phyloP scores from a whole-genome alignment of 1,284 basidiomycete genomes.

The Moniliophthora roreri region DNA sequence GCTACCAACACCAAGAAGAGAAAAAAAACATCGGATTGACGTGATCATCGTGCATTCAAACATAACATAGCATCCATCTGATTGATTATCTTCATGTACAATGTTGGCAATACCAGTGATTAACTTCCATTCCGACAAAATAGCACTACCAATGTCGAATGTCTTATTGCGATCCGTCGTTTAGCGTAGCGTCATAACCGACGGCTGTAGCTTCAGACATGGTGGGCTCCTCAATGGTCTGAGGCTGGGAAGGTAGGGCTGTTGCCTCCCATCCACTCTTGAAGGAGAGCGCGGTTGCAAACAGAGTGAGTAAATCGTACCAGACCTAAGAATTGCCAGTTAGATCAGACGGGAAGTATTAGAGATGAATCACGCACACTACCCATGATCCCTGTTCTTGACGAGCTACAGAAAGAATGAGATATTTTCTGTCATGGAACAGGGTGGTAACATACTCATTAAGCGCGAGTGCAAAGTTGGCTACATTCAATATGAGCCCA shows the following conservation, averaged over 20 bases:
- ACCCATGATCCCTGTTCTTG: constrained; percentile 62
- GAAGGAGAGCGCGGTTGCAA: constrained; percentile 67
- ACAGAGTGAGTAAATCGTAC: constrained; percentile 61
- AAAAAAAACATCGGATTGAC: constrained; percentile 15
- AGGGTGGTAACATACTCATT: constrained; percentile 66
- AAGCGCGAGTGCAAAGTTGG: constrained; percentile 77
- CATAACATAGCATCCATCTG: constrained; percentile 15
- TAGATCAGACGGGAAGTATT: no score
- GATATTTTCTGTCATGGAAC: constrained; percentile 1
- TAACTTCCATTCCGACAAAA: no score
- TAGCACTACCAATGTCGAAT: no score
- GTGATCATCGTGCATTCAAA: not conserved
- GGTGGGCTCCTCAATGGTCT: not conserved
- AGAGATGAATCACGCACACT: constrained; percentile 34
- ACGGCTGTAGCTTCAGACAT: not conserved
- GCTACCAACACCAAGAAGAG: constrained; percentile 16
- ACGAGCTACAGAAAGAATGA: constrained; percentile 49
- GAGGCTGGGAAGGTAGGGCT: constrained; percentile 40
- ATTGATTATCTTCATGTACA: not conserved
- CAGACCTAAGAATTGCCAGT: constrained; percentile 53
- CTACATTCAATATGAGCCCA: constrained; percentile 72
- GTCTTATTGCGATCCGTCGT: no score
- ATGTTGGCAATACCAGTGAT: no score
- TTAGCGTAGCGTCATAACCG: no score
- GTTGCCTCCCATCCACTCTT: constrained; percentile 76